Conservation (phyloP, 305 asterid species). For the Fraxinus velutina region DNA sequence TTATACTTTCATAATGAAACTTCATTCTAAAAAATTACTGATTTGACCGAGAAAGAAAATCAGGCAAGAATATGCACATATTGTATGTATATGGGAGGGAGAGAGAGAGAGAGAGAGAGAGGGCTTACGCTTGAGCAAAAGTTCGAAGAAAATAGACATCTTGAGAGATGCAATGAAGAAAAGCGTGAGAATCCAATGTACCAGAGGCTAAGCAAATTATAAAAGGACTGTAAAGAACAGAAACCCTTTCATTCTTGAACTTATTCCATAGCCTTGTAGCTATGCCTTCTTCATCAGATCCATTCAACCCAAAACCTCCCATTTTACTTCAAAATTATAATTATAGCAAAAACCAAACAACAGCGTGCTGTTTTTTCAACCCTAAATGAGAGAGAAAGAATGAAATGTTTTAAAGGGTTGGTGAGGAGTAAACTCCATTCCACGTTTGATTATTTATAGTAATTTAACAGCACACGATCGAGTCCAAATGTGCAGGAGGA, state of each 20-base stretch:
- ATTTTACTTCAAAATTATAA: neutral
- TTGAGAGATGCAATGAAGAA: slow-evolving; percentile 57
- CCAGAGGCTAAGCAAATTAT: slow-evolving; percentile 53
- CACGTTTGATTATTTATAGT: slow-evolving; percentile 23
- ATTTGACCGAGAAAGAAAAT: neutral
- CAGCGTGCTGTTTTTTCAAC: neutral
- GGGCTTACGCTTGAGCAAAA: slow-evolving; percentile 60
- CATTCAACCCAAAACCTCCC: slow-evolving; percentile 38
- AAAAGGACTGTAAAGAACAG: slow-evolving; percentile 59
- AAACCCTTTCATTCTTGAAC: slow-evolving; percentile 47
- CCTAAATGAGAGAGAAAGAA: neutral
- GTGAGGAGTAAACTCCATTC: slow-evolving; percentile 15
- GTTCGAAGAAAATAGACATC: slow-evolving; percentile 62
- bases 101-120: neutral
- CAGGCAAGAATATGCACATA: neutral
- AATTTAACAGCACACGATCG: neutral
- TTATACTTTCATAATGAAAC: neutral
- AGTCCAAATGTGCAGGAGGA: slow-evolving; percentile 18
- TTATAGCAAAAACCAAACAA: slow-evolving; percentile 12
- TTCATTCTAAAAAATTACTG: neutral
- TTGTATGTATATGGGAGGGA: neutral
- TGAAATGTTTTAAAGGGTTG: slow-evolving; percentile 24
- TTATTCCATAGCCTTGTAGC: slow-evolving; percentile 57
- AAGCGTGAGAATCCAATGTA: slow-evolving; percentile 40
- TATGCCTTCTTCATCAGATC: slow-evolving; percentile 43